Conservation (phyloP, 164 flowering plant species). For the Sedum album region DNA sequence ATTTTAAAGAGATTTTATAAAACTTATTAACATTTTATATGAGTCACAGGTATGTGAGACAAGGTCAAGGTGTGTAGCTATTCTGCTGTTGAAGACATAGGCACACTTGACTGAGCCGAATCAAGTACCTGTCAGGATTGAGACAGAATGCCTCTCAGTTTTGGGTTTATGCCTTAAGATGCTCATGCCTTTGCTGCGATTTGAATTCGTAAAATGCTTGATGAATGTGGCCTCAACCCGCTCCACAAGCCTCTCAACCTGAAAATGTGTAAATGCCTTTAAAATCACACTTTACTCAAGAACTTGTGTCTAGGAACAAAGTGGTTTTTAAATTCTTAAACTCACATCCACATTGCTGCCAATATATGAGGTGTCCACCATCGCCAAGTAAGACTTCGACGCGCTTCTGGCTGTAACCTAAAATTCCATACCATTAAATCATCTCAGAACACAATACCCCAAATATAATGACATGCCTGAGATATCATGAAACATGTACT, state of each 20-base stretch:
- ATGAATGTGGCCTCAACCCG: slow-evolving; percentile 12
- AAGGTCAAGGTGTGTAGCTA: too few species aligned
- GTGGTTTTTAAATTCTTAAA: not conserved
- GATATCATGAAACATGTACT: not conserved
- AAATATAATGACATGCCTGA: not conserved
- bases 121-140: slow-evolving; percentile 4
- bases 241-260: slow-evolving; percentile 11
- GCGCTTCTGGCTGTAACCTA: slow-evolving; percentile 7
- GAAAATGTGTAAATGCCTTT: not conserved
- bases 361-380: slow-evolving; percentile 1
- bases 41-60: too few species aligned
- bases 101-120: too few species aligned
- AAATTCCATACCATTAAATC: not conserved
- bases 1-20: too few species aligned
- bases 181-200: slow-evolving; percentile 14
- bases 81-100: too few species aligned
- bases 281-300: not conserved
- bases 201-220: slow-evolving; percentile 12
- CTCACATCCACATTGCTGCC: slow-evolving; percentile 8
- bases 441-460: not conserved
- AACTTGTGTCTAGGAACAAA: not conserved
- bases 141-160: slow-evolving; percentile 6
- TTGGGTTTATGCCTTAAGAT: slow-evolving; percentile 9
- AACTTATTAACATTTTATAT: too few species aligned
- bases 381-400: slow-evolving; percentile 3